Percentiles rank a stretch among this genome's conserved stretches.
phyloP scores from a whole-genome alignment of 345 rosid species.

The Linum usitatissimum region DNA sequence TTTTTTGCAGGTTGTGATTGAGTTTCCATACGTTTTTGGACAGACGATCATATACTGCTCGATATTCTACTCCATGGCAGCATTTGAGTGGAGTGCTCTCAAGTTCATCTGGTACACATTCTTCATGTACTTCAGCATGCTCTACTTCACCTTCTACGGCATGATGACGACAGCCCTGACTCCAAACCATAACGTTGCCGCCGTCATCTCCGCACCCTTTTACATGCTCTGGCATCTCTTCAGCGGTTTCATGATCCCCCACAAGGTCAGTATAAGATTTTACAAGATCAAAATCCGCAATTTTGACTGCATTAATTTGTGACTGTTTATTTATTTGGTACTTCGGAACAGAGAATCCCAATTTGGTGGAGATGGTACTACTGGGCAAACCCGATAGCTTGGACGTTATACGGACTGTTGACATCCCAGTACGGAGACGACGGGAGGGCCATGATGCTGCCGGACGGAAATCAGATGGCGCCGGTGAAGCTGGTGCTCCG shows the following conservation, averaged over 20 bases:
- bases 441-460: conserved; percentile 34
- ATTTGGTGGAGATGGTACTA: conserved; percentile 99
- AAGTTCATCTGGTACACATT: conserved; percentile 85
- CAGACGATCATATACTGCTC: conserved; percentile 62
- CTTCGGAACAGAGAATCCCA: conserved; percentile 65
- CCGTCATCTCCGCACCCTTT: conserved; percentile 83
- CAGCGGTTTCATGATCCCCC: conserved; percentile 92
- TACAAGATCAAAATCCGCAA: no score
- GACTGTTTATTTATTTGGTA: background rate
- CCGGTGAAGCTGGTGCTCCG: conserved; percentile 46
- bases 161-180: conserved; percentile 98
- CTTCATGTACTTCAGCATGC: conserved; percentile 83
- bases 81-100: conserved; percentile 69
- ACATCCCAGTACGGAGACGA: conserved; percentile 77
- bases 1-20: conserved; percentile 63
- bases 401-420: conserved; percentile 81
- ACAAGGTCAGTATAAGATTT: conserved; percentile 37
- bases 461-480: conserved; percentile 38
- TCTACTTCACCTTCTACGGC: conserved; percentile 91
- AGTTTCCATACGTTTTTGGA: conserved; percentile 81
- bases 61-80: conserved; percentile 86
- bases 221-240: conserved; percentile 99
- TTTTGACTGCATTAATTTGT: no score
- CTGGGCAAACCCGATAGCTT: conserved; percentile 96
- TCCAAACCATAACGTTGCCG: conserved; percentile 88